These are phyloP conservation scores for Crepidotus variabilis DNA, from an alignment of 768 basidiomycete species.

Conservation along the genomic window DNA sequence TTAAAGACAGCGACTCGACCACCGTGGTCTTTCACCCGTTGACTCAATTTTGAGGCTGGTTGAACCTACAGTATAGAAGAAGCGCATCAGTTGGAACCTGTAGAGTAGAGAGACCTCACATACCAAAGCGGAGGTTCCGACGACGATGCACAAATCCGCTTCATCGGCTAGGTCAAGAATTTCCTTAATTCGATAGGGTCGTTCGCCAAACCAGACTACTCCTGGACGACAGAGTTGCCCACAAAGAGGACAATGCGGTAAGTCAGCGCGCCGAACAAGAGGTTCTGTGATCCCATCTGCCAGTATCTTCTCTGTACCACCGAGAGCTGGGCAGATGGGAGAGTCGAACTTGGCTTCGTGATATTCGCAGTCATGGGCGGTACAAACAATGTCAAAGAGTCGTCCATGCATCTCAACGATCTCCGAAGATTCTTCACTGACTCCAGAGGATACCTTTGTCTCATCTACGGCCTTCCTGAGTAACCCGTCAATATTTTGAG, in stretches of 20 bases:
- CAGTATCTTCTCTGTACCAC: constrained; percentile 20
- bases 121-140: constrained; percentile 43
- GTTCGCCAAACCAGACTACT: constrained; percentile 46
- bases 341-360: constrained; percentile 17
- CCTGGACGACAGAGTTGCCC: constrained; percentile 34
- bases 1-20: constrained; percentile 41
- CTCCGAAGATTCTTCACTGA: constrained; percentile 7
- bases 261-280: constrained; percentile 4
- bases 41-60: constrained; percentile 31
- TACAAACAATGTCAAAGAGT: constrained; percentile 38
- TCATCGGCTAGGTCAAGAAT: constrained; percentile 27
- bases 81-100: no score
- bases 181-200: constrained; percentile 27
- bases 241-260: constrained; percentile 12
- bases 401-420: constrained; percentile 50
- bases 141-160: constrained; percentile 36
- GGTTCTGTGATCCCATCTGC: constrained; percentile 11
- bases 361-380: constrained; percentile 21
- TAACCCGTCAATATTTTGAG: constrained; percentile 47
- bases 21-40: constrained; percentile 25
- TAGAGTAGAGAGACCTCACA: constrained; percentile 6
- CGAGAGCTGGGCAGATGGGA: constrained; percentile 29
- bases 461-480: constrained; percentile 25
- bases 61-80: constrained; percentile 22
- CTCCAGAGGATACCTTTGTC: constrained; percentile 4